Evolutionary conservation across 257 asterid genomes (phyloP), one percentile per base, ranked within the genome.

Genomic region (Rehmannia glutinosa): DNA sequence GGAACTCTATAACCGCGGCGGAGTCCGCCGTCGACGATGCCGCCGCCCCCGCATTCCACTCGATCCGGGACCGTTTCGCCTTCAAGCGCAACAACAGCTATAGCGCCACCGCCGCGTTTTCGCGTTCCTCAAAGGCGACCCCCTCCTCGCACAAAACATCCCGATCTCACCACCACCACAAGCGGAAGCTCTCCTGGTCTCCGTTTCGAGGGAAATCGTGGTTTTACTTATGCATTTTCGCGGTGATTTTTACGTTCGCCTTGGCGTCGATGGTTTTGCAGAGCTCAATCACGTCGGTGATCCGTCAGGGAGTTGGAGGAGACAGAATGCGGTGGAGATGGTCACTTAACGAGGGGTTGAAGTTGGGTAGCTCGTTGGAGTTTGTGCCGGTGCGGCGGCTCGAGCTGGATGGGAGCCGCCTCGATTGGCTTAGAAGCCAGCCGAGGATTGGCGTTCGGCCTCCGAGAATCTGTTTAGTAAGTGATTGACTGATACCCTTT

Each of bases 51-150:
- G 80, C 85, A 27, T 79, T 81, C 61, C 84, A 55, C 78, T 90
- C 96, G 87, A 86, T 92, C 89, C 95, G 96, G 4, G 97, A 87
- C 80, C 87, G 97, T 56, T 83, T 89, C 79, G 90, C 85, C 42
- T 85, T 82, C 77, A 90, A 87, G 73, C 74, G 95, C 69, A 62
- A 65, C 78, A 74, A 47, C 74, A 59, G 11, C 76, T 21, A 39
- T 42, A 54, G 15, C 70, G 25, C 54, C 61, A 19, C 77, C 32
- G 35, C 66, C 32, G 70, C 70, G 41, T 73, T 65, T 27, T 72
- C 83, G 57, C 77, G 83, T 17, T 64, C 82, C 36, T 64, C 83
- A 65, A 82, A 77, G 64, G 52, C 83, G 65, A n/a, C 80, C 66
- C 51, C 78, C 71, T 46, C 66, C 6, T 53, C 87, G 58, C 83